Evolutionary conservation across 306 rosid species (phyloP).

Genomic region (Oxytropis ochrocephala): DNA sequence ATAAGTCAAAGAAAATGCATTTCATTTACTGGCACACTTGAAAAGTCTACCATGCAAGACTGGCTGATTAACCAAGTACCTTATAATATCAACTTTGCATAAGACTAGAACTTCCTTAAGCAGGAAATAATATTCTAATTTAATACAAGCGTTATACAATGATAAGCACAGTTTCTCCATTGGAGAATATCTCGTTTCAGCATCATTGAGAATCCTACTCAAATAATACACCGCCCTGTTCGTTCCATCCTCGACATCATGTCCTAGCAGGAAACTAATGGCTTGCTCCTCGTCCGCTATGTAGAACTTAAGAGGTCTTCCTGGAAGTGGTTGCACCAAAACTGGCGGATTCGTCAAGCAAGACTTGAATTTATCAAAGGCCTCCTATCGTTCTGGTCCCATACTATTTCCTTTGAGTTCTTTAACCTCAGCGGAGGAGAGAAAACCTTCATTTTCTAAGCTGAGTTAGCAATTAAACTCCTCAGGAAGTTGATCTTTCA

Average conservation of each 20-base stretch:
- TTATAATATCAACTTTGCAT: not conserved
- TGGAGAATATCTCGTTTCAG: not conserved
- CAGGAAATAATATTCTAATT: not conserved
- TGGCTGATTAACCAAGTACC: no score
- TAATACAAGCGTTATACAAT: not conserved
- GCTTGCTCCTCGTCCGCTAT: not conserved
- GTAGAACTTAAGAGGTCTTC: not conserved
- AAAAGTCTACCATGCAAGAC: no score
- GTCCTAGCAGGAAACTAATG: not conserved
- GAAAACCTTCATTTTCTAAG: not conserved
- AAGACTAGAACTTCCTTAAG: not conserved
- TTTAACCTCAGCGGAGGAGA: not conserved
- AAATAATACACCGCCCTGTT: not conserved
- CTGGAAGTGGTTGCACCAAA: no score
- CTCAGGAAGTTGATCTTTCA: not conserved
- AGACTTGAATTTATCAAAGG: not conserved
- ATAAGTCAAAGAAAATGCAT: no score
- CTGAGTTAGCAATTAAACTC: not conserved
- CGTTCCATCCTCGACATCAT: not conserved
- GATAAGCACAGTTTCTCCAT: not conserved
- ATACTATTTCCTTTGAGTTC: not conserved
- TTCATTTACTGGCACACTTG: not conserved
- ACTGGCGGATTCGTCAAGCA: not conserved
- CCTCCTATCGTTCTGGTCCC: not conserved
- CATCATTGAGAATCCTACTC: not conserved